These are phyloP conservation scores for Fusarium pseudoanthophilum DNA, from an alignment of 2,329 filamentous ascomycete genomes.

Conservation along the genomic window DNA sequence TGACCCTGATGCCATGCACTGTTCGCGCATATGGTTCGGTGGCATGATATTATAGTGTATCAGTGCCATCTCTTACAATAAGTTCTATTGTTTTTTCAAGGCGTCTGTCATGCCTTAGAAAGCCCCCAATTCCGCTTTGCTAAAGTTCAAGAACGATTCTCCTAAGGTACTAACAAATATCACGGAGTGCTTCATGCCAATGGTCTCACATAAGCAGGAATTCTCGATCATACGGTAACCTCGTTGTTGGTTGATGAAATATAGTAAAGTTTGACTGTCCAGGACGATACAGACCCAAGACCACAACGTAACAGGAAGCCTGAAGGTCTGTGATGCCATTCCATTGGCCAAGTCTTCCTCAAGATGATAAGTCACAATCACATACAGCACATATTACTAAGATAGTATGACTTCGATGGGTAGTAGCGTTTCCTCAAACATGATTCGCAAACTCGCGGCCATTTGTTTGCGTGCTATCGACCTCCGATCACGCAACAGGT, in stretches of 20 bases:
- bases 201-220: not conserved
- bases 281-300: not conserved
- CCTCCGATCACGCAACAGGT: not conserved
- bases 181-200: not conserved
- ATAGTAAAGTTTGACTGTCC: not conserved
- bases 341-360: rapidly evolving
- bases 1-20: not conserved
- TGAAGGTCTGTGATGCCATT: not conserved
- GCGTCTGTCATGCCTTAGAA: too few relatives aligned
- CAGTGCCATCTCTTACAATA: too few relatives aligned
- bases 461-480: not conserved
- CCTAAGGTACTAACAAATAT: not conserved
- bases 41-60: not conserved
- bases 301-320: not conserved
- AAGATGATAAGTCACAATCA: too few relatives aligned
- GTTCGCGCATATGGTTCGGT: not conserved
- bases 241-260: rapidly evolving
- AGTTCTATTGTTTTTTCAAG: not conserved
- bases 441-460: not conserved
- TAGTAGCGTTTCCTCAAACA: too few relatives aligned
- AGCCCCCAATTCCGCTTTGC: rapidly evolving
- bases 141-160: not conserved
- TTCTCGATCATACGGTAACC: rapidly evolving
- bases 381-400: rapidly evolving
- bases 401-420: rapidly evolving